Conservation (phyloP, 2,329 filamentous ascomycete genomes). For the Aschersonia sp. region DNA sequence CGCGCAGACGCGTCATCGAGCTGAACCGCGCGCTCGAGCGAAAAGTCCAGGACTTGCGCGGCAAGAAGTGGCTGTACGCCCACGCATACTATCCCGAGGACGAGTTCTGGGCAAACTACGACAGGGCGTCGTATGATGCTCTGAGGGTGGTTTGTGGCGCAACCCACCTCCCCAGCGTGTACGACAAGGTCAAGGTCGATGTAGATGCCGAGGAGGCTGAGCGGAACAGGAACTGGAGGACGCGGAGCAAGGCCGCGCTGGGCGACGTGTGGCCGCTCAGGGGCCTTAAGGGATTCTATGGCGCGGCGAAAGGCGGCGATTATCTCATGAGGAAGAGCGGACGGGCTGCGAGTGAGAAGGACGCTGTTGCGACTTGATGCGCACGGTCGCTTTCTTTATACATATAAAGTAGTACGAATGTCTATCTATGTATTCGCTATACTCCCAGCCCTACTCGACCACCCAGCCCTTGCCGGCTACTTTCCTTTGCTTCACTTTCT, state of each 20-base stretch:
- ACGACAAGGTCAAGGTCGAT: slow-evolving; percentile 50
- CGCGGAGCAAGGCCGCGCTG: slow-evolving; percentile 12
- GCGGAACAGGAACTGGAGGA: slow-evolving; percentile 16
- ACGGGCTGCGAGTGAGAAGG: background rate
- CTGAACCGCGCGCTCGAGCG: slow-evolving; percentile 47
- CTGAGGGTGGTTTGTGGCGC: slow-evolving; percentile 46
- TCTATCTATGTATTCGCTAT: too few relatives aligned
- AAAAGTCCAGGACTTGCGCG: slow-evolving; percentile 41
- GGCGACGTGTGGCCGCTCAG: slow-evolving; percentile 23
- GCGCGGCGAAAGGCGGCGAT: slow-evolving; percentile 27
- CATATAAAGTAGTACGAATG: too few relatives aligned
- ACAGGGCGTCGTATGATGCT: slow-evolving; percentile 41
- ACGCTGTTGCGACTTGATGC: too few relatives aligned
- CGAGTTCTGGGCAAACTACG: slow-evolving; percentile 55
- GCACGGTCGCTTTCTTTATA: too few relatives aligned
- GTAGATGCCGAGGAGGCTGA: slow-evolving; percentile 18
- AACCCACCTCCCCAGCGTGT: slow-evolving; percentile 44
- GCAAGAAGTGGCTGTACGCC: slow-evolving; percentile 58
- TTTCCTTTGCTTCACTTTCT: slow-evolving; percentile 70
- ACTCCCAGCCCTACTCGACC: slow-evolving; percentile 30
- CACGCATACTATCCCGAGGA: slow-evolving; percentile 53
- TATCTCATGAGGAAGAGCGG: slow-evolving; percentile 25
- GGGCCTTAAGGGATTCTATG: slow-evolving; percentile 31
- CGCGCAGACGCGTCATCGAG: slow-evolving; percentile 30
- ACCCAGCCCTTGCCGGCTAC: slow-evolving; percentile 62